phyloP scores from a whole-genome alignment of 768 basidiomycete species.

The Strobilomyces echinocephalus region DNA sequence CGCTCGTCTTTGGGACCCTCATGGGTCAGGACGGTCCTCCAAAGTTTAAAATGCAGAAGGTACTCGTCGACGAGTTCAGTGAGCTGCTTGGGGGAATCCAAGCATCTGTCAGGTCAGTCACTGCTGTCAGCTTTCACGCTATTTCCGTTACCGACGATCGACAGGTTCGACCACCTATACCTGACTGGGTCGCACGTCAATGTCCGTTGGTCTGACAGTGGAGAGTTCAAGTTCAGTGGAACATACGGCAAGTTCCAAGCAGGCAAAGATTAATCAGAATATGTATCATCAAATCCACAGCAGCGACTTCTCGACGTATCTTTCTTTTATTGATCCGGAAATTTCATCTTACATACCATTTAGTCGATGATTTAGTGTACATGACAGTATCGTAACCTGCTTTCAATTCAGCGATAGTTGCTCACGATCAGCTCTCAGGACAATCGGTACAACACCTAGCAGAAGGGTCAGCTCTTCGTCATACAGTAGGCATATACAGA shows the following conservation, averaged over 20 bases:
- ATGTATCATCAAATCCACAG: background rate
- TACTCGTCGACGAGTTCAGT: conserved; percentile 33
- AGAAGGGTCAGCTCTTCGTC: conserved; percentile 1
- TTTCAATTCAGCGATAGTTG: conserved; percentile 8
- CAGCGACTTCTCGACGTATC: background rate
- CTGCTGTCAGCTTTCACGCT: background rate
- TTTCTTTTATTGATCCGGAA: background rate
- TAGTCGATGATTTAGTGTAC: background rate
- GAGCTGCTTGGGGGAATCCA: conserved; percentile 31
- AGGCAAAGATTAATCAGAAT: background rate
- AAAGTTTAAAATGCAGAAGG: conserved; percentile 48
- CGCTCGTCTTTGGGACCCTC: conserved; percentile 43
- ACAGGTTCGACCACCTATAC: conserved; percentile 37
- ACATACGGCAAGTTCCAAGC: conserved; percentile 34
- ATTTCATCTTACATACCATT: background rate
- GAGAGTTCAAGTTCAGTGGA: conserved; percentile 57
- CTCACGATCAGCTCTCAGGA: conserved; percentile 20
- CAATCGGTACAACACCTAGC: conserved; percentile 25
- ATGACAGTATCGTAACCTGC: background rate
- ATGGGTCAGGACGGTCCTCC: conserved; percentile 41
- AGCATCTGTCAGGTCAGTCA: conserved; percentile 35
- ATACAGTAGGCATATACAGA: background rate
- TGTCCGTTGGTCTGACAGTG: conserved; percentile 42
- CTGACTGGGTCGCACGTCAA: conserved; percentile 41
- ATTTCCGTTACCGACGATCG: background rate